Percentiles rank a stretch among this genome's conserved stretches.
Evolutionary conservation across 306 rosid genomes (phyloP).

Genomic region (Prosopis cineraria): DNA sequence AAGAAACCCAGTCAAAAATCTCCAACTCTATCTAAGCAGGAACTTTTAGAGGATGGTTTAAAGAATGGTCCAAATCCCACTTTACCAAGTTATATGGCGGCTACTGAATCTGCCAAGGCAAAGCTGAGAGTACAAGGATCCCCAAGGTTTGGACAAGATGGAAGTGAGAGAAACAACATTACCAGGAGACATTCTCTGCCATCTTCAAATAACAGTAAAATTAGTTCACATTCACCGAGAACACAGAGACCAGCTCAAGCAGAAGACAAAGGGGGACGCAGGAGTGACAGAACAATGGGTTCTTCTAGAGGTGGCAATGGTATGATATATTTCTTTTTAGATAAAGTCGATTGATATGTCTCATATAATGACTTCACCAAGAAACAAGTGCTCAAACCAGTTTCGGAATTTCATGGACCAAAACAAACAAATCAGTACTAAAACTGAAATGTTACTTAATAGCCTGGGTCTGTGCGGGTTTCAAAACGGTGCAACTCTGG

Average conservation of each 20-base stretch:
- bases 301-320: slow-evolving; percentile 54
- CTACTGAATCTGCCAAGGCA: slow-evolving; percentile 89
- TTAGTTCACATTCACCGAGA: slow-evolving; percentile 75
- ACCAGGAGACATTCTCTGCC: slow-evolving; percentile 74
- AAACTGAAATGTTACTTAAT: not conserved
- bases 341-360: slow-evolving; percentile 7
- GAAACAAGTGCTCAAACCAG: not conserved
- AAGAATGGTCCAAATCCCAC: slow-evolving; percentile 58
- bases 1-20: slow-evolving; percentile 54
- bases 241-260: slow-evolving; percentile 64
- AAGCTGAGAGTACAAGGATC: slow-evolving; percentile 81
- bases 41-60: slow-evolving; percentile 54
- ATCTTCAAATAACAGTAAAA: slow-evolving; percentile 55
- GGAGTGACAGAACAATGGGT: slow-evolving; percentile 31
- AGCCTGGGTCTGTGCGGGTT: not conserved
- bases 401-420: not conserved
- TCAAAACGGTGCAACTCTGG: not conserved
- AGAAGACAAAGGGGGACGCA: slow-evolving; percentile 60
- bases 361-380: not conserved
- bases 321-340: slow-evolving; percentile 25
- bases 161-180: slow-evolving; percentile 47
- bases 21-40: slow-evolving; percentile 57
- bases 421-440: not conserved
- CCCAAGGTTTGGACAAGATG: slow-evolving; percentile 65
- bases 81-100: slow-evolving; percentile 87